Conservation (phyloP, 2,329 filamentous ascomycete species). For the Penicillium brevicompactum region DNA sequence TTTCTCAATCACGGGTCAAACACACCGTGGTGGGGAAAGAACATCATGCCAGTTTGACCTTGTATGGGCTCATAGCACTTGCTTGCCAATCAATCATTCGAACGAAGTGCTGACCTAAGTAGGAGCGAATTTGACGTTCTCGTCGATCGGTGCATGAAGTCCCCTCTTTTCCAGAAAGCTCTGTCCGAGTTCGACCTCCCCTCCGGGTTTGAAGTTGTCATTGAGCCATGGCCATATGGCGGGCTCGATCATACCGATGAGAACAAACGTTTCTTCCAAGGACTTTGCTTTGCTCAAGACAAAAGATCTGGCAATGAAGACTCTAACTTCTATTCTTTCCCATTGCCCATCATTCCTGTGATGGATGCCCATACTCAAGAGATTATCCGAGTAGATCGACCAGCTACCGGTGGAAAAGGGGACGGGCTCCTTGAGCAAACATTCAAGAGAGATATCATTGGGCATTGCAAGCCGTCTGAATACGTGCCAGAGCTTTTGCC, state of each 20-base stretch:
- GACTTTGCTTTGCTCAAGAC: constrained; percentile 53
- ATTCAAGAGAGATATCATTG: constrained; percentile 51
- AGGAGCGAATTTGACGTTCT: constrained; percentile 52
- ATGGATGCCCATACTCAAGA: constrained; percentile 60
- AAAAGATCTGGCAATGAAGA: constrained; percentile 50
- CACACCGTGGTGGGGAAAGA: constrained; percentile 52
- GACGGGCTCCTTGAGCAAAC: constrained; percentile 51
- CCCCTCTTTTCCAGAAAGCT: constrained; percentile 55
- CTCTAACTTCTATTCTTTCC: constrained; percentile 65
- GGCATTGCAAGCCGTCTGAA: constrained; percentile 55
- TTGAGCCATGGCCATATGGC: constrained; percentile 61
- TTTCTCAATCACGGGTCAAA: constrained; percentile 42
- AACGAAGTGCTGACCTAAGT: not conserved
- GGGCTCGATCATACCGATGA: constrained; percentile 53
- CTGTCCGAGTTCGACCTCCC: constrained; percentile 56
- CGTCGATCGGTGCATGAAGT: constrained; percentile 54
- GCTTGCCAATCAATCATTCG: not conserved
- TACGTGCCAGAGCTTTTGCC: constrained; percentile 55
- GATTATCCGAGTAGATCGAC: constrained; percentile 60
- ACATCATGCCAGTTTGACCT: constrained; percentile 51
- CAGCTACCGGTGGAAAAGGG: constrained; percentile 54
- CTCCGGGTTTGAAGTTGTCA: constrained; percentile 57
- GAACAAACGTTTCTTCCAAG: constrained; percentile 55
- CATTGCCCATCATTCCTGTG: constrained; percentile 54
- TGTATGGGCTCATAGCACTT: constrained; percentile 34